Base-by-base conservation (phyloP, 495 filamentous ascomycete species). In the Achaetomiella virescens region DNA sequence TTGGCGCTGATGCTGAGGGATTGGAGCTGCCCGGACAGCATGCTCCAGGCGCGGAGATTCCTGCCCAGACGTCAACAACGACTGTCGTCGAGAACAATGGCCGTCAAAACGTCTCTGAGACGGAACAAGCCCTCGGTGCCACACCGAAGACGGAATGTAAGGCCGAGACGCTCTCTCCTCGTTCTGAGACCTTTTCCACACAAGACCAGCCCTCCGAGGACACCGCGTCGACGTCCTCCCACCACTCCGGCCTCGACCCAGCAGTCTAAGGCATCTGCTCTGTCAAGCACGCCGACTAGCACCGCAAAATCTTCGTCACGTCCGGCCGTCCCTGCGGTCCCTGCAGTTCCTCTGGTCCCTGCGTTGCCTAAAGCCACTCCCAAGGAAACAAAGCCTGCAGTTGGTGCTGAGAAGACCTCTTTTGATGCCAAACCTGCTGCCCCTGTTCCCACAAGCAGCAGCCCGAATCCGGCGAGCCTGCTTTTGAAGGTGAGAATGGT, bases 341-440 rank as follows among this genome's bases (percentile, higher is more conserved):
- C 89, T 4, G 78, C 90, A 29, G 69, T 88, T 21, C 86, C 89
- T 3, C 78, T 79, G 27, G 70, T 88, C 24, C 87, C 89, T 12
- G 80, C 77, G 10, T 63, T 89, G 31, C 86, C 84, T 3, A 88
- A 82, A 66, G 61, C 75, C 38, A 54, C 57, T 31, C 57, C 71
- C 1, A 73, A 70, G 35, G 71, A 73, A 1, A 33, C 46, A 2
- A 71, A 76, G 42, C 74, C 75, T 38, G 66, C 78, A 46, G 72
- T 72, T 12, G 53, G 41, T 22, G 37, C 55, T 11, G 70, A 68
- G 33, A 61, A 61, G 36, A 48, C 58, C 21, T 21, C 52, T 11
- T 18, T 49, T n/a, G 66, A 70, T 38, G 44, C 31, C 21, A 59
- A 33, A 20, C 31, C 55, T 17, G 31, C 40, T 6, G 37, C 29